Evolutionary conservation across 306 rosid genomes (phyloP), one percentile per base, ranked within the genome.

Genomic region (Amphicarpaea edgeworthii): DNA sequence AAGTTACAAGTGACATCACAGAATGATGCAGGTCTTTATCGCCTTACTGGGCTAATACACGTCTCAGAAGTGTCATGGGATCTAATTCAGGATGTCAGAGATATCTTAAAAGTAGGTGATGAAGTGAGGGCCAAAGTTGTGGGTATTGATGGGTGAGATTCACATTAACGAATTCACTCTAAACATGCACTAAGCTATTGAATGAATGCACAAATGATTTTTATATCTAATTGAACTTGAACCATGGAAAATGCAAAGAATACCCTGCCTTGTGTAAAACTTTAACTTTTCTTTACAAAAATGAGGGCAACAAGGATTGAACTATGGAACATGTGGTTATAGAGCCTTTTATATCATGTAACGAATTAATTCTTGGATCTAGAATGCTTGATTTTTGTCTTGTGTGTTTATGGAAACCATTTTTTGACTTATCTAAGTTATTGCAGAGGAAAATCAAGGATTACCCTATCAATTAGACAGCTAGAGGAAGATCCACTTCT

Each of bases 11-110:
- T 84, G 75, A 76, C 82, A 77, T 79, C 78, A 77, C 78, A 72
- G 77, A 77, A 67, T 87, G 87, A 79, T 85, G 89, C 96, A 94
- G 98, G 92, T 82, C 87, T 88, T 80, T 87, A 87, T 86, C 98
- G 85, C 81, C 86, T 94, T 75, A 87, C 96, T 38, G 98, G 98
- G 68, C 86, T 94, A 75, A 89, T 94, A 75, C 97, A 95, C 83
- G 54, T 92, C 82, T 88, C 96, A 6, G 98, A 94, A 83, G 97
- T 92, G 79, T 90, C 98, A 12, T 94, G 98, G 98, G 98, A 94
- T 87, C 83, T 94, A 76, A 87, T 94, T 82, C 93, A 79, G 55
- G 97, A 92, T 85, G 91, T 86, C 70, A 85, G 97, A 84, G 97
- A 94, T 68, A 64, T 94, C 87, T 80, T 94, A 76, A 77, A 76